A percentile compares a stretch with the other conserved stretches of the same genome.
phyloP scores from a whole-genome alignment of 1,139 yeast species.

The Yamadazyma friedrichii region DNA sequence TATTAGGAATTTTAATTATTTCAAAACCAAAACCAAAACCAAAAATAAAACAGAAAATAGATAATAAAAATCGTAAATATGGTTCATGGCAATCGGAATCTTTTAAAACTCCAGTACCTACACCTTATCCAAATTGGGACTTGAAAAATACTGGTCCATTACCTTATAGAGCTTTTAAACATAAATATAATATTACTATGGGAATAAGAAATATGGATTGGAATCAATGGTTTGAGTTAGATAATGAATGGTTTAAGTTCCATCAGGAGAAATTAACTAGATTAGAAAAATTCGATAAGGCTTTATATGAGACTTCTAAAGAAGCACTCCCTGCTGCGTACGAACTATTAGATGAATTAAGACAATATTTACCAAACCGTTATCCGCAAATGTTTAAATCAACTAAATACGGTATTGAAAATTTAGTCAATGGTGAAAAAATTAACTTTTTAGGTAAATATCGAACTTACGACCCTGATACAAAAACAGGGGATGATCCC shows the following conservation, averaged over 20 bases:
- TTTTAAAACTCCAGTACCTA: slow-evolving; percentile 50
- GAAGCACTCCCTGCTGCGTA: slow-evolving; percentile 56
- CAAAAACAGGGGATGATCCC: slow-evolving; percentile 43
- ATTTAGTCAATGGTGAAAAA: slow-evolving; percentile 52
- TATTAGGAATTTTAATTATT: slow-evolving; percentile 8
- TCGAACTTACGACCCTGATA: slow-evolving; percentile 12
- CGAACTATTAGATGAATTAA: slow-evolving; percentile 54
- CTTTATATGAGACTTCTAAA: slow-evolving; percentile 50
- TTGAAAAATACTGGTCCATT: slow-evolving; percentile 49
- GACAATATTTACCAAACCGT: slow-evolving; percentile 52
- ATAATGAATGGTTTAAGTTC: slow-evolving; percentile 58
- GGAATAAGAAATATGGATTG: slow-evolving; percentile 63
- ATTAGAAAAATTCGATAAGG: slow-evolving; percentile 43
- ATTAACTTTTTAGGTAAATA: slow-evolving; percentile 18
- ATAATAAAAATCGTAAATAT: slow-evolving; percentile 19
- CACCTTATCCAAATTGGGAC: slow-evolving; percentile 50
- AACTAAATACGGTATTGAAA: slow-evolving; percentile 48
- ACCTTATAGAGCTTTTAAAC: slow-evolving; percentile 63
- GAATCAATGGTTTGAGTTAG: slow-evolving; percentile 63
- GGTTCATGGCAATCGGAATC: slow-evolving; percentile 54
- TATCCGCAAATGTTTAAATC: slow-evolving; percentile 55
- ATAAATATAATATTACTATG: slow-evolving; percentile 57
- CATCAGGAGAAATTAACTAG: slow-evolving; percentile 53
- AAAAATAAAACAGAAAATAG: background rate
- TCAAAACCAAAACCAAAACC: slow-evolving; percentile 6